A percentile compares a stretch with the other conserved stretches of the same genome.
Evolutionary conservation across 768 basidiomycete species (phyloP).

Genomic region (Trametes cinnabarina): DNA sequence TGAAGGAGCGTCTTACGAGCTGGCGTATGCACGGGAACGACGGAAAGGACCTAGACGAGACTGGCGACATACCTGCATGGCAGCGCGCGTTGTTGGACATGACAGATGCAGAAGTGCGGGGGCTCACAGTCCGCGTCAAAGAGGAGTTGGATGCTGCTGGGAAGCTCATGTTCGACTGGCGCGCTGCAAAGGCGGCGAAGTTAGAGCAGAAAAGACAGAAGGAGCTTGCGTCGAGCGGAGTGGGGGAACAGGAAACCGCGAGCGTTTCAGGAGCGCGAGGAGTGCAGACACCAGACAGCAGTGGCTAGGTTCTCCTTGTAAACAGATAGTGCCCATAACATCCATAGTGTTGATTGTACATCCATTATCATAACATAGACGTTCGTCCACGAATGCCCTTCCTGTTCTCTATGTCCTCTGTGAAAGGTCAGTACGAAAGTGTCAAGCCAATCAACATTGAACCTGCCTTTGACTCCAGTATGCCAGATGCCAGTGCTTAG

Average conservation of each 20-base stretch:
- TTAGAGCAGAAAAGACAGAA: conserved; percentile 7
- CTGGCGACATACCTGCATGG: conserved; percentile 10
- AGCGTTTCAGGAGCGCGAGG: no score
- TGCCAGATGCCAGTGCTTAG: conserved; percentile 65
- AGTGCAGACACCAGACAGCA: no score
- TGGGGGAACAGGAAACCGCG: background rate
- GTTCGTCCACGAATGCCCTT: background rate
- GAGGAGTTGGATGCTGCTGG: conserved; percentile 23
- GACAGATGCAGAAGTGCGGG: conserved; percentile 19
- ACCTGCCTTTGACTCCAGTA: conserved; percentile 50
- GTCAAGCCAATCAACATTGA: conserved; percentile 15
- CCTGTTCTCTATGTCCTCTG: background rate
- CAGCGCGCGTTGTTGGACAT: conserved; percentile 19
- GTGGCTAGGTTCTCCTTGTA: background rate
- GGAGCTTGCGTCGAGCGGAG: background rate
- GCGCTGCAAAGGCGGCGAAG: conserved; percentile 19
- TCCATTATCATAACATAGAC: background rate
- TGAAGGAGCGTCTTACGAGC: conserved; percentile 19
- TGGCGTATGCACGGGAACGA: background rate
- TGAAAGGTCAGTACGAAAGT: background rate
- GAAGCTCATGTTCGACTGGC: conserved; percentile 20
- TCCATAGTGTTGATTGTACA: no score
- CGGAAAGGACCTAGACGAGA: background rate
- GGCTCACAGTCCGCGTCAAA: conserved; percentile 17
- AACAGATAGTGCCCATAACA: no score